phyloP scores from a whole-genome alignment of 2,329 filamentous ascomycete genomes.

The Erysiphe pulchra region DNA sequence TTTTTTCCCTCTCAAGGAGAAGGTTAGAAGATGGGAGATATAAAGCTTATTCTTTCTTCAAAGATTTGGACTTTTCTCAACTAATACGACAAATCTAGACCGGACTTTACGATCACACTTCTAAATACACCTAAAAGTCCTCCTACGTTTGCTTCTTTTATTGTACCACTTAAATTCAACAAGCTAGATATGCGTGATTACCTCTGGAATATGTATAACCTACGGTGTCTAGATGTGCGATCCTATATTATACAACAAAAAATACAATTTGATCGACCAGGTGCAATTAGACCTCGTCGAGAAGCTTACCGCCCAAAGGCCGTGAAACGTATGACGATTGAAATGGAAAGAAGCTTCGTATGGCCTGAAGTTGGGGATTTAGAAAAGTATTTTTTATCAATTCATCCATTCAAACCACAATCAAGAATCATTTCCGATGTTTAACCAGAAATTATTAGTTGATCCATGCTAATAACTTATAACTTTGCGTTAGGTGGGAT shows the following conservation, averaged over 20 bases:
- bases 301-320: slow-evolving; percentile 42
- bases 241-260: slow-evolving; percentile 53
- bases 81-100: slow-evolving; percentile 22
- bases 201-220: slow-evolving; percentile 62
- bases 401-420: background rate
- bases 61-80: background rate
- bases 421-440: background rate
- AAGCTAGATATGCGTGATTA: slow-evolving; percentile 95
- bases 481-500: slow-evolving; percentile 25
- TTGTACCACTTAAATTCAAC: slow-evolving; percentile 74
- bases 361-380: slow-evolving; percentile 36
- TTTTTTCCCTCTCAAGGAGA: background rate
- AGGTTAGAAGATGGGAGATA: background rate
- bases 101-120: slow-evolving; percentile 57
- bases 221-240: slow-evolving; percentile 47
- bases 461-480: no score
- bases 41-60: background rate
- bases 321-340: slow-evolving; percentile 84
- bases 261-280: slow-evolving; percentile 23
- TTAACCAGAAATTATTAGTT: background rate
- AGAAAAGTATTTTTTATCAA: background rate
- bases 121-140: slow-evolving; percentile 47
- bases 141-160: slow-evolving; percentile 66
- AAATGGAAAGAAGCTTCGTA: slow-evolving; percentile 66
- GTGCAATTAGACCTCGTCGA: slow-evolving; percentile 19